phyloP scores from a whole-genome alignment of 169 alveolate species.

The Plasmodium vinckei region DNA sequence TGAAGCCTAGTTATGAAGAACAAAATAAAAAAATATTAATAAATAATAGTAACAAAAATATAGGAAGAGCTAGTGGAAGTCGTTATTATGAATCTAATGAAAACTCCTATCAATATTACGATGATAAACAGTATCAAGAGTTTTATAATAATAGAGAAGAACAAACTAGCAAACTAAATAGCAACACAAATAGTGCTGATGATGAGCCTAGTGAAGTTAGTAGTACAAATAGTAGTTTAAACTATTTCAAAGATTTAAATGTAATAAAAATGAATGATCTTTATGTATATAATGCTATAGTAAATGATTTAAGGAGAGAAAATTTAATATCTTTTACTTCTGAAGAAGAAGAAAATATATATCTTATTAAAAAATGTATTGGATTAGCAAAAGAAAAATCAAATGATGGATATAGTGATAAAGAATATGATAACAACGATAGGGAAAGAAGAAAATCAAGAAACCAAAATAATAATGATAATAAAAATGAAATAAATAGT shows the following conservation, averaged over 20 bases:
- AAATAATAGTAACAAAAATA: slow-evolving; percentile 2
- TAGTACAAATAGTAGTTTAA: background rate
- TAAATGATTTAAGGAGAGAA: slow-evolving; percentile 51
- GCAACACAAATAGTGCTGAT: background rate
- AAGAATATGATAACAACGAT: background rate
- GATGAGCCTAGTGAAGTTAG: background rate
- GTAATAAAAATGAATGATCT: slow-evolving; percentile 43
- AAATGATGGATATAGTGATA: background rate
- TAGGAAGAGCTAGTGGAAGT: background rate
- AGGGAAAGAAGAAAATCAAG: background rate
- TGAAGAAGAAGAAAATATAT: slow-evolving; percentile 26
- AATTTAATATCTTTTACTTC: slow-evolving; percentile 31
- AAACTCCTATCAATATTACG: background rate
- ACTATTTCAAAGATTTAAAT: slow-evolving; percentile 1
- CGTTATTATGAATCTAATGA: background rate
- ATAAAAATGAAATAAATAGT: background rate
- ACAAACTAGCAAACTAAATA: background rate
- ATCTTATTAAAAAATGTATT: slow-evolving; percentile 24
- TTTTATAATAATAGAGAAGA: background rate
- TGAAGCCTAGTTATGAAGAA: background rate
- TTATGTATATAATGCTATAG: slow-evolving; percentile 47
- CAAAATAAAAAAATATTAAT: slow-evolving; percentile 8
- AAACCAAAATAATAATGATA: background rate
- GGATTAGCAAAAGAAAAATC: slow-evolving; percentile 11
- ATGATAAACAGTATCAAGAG: background rate